A percentile compares a stretch with the other conserved stretches of the same genome.
Evolutionary conservation across 805 yeast genomes (phyloP).

Genomic region (Cephaloascus albidus): DNA sequence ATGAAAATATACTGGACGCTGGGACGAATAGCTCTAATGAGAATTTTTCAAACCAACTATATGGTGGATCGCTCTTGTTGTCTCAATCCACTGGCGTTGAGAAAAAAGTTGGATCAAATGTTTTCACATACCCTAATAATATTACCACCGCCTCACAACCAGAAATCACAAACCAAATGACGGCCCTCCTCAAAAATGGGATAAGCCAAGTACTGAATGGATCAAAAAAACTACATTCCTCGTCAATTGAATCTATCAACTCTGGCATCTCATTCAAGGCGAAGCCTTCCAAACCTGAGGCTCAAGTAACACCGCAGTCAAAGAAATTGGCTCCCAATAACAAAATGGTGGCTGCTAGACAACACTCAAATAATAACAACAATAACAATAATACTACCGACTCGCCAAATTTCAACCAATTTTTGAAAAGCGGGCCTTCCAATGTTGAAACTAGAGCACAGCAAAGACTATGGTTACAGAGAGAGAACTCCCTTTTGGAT

Average conservation of each 20-base stretch:
- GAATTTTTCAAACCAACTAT: conserved; percentile 6
- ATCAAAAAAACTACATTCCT: no score
- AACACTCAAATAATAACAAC: not conserved
- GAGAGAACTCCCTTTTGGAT: conserved; percentile 65
- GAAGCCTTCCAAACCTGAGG: not conserved
- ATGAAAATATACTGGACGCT: not conserved
- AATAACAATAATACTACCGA: no score
- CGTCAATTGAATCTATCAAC: not conserved
- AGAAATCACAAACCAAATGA: not conserved
- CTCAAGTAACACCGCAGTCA: not conserved
- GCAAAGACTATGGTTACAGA: conserved; percentile 75
- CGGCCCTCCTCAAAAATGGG: not conserved
- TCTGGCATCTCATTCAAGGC: conserved; percentile 5
- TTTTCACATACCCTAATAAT: not conserved
- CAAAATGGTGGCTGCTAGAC: not conserved
- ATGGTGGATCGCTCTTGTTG: conserved; percentile 13
- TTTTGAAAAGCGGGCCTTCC: conserved; percentile 23
- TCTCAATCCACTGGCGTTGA: conserved; percentile 17
- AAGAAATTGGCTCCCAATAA: not conserved
- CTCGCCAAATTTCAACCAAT: conserved; percentile 25
- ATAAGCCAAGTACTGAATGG: no score
- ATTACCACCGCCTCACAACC: not conserved
- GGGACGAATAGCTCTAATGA: conserved; percentile 3
- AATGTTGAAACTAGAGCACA: conserved; percentile 66
- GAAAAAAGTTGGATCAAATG: conserved; percentile 6